Evolutionary conservation across 306 rosid genomes (phyloP).

Genomic region (Quercus ilex): DNA sequence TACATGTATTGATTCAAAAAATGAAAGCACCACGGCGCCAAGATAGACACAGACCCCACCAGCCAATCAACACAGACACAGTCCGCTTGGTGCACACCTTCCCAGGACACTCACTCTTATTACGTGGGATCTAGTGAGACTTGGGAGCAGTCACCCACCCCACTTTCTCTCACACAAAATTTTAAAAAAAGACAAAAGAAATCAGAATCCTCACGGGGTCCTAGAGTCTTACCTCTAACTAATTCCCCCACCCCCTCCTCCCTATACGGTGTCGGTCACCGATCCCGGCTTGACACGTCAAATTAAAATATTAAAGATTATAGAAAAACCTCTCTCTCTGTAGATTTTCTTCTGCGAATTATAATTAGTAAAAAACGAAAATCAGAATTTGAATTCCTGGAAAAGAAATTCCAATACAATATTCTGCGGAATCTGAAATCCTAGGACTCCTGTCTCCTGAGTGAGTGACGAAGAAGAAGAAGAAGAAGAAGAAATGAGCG

Average conservation of each 20-base stretch:
- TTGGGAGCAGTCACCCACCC: too few relatives aligned
- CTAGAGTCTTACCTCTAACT: too few relatives aligned
- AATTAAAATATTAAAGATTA: not conserved
- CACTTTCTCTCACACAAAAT: too few relatives aligned
- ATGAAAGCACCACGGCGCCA: conserved; percentile 44
- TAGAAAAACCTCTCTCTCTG: not conserved
- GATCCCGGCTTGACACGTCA: conserved; percentile 20
- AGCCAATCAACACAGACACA: not conserved
- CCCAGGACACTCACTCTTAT: conserved; percentile 30
- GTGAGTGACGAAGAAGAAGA: too few relatives aligned
- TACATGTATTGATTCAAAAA: too few relatives aligned
- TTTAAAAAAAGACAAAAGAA: not conserved
- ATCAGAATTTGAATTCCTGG: not conserved
- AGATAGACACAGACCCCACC: conserved; percentile 22
- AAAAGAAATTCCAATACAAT: conserved; percentile 28
- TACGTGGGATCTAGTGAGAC: conserved; percentile 51
- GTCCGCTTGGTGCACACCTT: conserved; percentile 38
- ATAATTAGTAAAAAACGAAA: too few relatives aligned
- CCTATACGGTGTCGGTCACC: conserved; percentile 48
- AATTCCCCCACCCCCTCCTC: conserved; percentile 6
- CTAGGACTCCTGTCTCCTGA: not conserved
- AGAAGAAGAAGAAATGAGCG: too few relatives aligned
- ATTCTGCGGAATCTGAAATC: conserved; percentile 11
- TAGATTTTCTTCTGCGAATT: not conserved
- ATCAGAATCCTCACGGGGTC: conserved; percentile 18